phyloP scores from a whole-genome alignment of 2,329 filamentous ascomycete genomes.

The Penicillium crustosum region DNA sequence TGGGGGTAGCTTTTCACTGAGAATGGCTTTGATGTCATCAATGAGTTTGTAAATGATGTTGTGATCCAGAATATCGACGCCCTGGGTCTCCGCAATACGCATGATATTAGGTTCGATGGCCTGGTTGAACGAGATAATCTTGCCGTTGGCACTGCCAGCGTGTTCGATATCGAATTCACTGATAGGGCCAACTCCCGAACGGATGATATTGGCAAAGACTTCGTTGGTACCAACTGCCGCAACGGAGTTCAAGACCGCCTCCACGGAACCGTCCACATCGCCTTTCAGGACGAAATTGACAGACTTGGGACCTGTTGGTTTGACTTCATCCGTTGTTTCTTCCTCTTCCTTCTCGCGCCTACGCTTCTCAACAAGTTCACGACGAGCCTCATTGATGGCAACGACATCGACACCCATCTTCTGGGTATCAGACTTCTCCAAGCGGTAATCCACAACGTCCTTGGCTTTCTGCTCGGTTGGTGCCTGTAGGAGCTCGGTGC shows the following conservation, averaged over 20 bases:
- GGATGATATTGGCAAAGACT: conserved; percentile 73
- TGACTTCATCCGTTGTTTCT: conserved; percentile 38
- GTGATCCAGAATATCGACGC: conserved; percentile 78
- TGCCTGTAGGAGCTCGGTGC: conserved; percentile 84
- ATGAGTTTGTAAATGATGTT: conserved; percentile 62
- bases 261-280: conserved; percentile 90
- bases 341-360: conserved; percentile 36
- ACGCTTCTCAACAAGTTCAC: conserved; percentile 57
- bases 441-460: conserved; percentile 72
- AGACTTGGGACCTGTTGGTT: conserved; percentile 50
- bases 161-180: conserved; percentile 87
- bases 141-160: conserved; percentile 71
- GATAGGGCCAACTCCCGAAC: conserved; percentile 73
- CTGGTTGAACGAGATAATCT: conserved; percentile 85
- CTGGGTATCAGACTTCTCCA: conserved; percentile 68
- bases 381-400: conserved; percentile 70
- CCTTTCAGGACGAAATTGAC: conserved; percentile 87
- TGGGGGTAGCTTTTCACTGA: conserved; percentile 70
- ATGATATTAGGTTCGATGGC: conserved; percentile 66
- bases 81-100: conserved; percentile 66
- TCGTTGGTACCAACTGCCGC: conserved; percentile 80
- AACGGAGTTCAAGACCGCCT: conserved; percentile 79
- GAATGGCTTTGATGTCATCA: conserved; percentile 52
- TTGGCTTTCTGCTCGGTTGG: conserved; percentile 75
- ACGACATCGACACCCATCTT: conserved; percentile 67